These are phyloP conservation scores for Dillenia suffruticosa DNA, from an alignment of 164 flowering plant species.

Conservation along the genomic window DNA sequence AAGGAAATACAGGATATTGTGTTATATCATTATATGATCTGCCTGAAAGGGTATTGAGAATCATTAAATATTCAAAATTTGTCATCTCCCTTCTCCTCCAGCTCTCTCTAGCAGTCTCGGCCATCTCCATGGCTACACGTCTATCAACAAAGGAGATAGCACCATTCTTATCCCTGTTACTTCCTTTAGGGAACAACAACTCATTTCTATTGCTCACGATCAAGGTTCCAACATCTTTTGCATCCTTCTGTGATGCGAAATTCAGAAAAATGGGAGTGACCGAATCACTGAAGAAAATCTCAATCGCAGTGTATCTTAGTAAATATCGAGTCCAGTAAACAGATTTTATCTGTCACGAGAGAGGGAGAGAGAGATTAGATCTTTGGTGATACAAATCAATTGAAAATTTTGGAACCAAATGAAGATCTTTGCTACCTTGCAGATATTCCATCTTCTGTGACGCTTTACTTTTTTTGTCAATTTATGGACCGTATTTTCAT, in stretches of 20 bases:
- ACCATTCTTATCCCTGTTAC: conserved; percentile 61
- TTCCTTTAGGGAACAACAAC: conserved; percentile 60
- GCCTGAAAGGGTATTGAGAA: conserved; percentile 90
- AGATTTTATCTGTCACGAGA: conserved; percentile 62
- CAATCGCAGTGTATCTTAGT: conserved; percentile 87
- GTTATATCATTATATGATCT: conserved; percentile 98
- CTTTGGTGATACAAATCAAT: background rate
- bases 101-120: conserved; percentile 83
- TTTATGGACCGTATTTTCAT: conserved; percentile 27
- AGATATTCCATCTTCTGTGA: conserved; percentile 79
- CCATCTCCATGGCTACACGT: conserved; percentile 85
- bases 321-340: conserved; percentile 98
- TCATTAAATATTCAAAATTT: conserved; percentile 93
- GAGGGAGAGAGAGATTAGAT: conserved; percentile 4
- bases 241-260: conserved; percentile 73
- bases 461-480: conserved; percentile 59
- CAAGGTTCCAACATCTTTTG: conserved; percentile 83
- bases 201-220: conserved; percentile 89
- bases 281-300: conserved; percentile 81
- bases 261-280: conserved; percentile 83
- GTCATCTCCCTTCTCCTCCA: conserved; percentile 98
- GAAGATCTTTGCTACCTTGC: conserved; percentile 45
- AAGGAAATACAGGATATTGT: conserved; percentile 97
- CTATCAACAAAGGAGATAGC: conserved; percentile 83
- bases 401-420: background rate